phyloP scores from a whole-genome alignment of 768 basidiomycete species.

The Russula sp. region DNA sequence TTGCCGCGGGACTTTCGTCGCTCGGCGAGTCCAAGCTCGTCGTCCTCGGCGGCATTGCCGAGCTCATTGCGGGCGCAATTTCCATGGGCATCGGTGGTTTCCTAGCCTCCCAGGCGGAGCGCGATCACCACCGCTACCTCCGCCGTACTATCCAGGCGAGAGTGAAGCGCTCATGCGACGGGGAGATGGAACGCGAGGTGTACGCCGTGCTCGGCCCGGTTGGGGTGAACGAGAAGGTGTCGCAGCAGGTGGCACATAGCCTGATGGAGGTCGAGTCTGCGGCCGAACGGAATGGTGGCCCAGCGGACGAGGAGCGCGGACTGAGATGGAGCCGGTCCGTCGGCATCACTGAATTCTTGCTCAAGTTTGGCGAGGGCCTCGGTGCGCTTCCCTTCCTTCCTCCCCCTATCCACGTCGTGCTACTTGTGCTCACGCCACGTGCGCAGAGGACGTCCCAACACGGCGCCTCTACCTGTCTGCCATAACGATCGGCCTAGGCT shows the following conservation, averaged over 20 bases:
- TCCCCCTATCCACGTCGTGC: background rate
- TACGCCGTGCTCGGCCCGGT: constrained; percentile 80
- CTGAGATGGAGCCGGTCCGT: constrained; percentile 70
- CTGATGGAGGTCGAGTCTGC: constrained; percentile 60
- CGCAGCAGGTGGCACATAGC: constrained; percentile 68
- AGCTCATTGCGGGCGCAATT: constrained; percentile 93
- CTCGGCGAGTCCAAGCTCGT: constrained; percentile 89
- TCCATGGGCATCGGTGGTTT: constrained; percentile 99
- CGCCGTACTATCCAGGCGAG: constrained; percentile 68
- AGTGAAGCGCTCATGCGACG: constrained; percentile 83
- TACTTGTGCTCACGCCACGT: background rate
- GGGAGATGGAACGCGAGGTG: constrained; percentile 96
- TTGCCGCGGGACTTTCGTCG: constrained; percentile 84
- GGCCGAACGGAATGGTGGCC: constrained; percentile 10
- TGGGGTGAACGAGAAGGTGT: constrained; percentile 81
- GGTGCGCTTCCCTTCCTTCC: constrained; percentile 42
- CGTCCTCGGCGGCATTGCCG: constrained; percentile 89
- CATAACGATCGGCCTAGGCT: constrained; percentile 91
- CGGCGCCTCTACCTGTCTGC: constrained; percentile 84
- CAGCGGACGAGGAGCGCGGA: constrained; percentile 46
- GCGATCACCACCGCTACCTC: constrained; percentile 88
- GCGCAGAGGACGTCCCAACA: constrained; percentile 79
- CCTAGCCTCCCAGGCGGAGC: constrained; percentile 94
- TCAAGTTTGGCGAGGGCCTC: constrained; percentile 93
- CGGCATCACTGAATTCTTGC: constrained; percentile 87